phyloP scores from a whole-genome alignment of 306 rosid genomes.

The Myrica gale region DNA sequence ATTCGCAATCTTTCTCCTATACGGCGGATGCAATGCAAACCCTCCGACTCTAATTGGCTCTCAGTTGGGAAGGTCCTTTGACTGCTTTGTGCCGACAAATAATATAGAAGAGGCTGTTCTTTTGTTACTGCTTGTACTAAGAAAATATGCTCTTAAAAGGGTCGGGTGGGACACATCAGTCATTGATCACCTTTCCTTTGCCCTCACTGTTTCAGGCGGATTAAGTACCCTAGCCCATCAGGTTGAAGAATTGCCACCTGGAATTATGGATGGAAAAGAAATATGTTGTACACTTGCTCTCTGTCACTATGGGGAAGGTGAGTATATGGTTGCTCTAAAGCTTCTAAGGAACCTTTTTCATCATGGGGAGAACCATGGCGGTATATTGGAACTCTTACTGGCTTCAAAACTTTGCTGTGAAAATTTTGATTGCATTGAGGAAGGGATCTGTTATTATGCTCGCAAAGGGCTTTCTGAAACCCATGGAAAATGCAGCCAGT shows the following conservation, averaged over 20 bases:
- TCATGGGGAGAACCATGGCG: slow-evolving; percentile 49
- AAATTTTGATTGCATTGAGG: slow-evolving; percentile 46
- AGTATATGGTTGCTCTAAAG: slow-evolving; percentile 60
- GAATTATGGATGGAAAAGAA: slow-evolving; percentile 57
- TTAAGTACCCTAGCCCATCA: slow-evolving; percentile 56
- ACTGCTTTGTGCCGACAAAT: slow-evolving; percentile 62
- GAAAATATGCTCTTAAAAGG: slow-evolving; percentile 47
- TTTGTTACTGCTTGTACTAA: slow-evolving; percentile 62
- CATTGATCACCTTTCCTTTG: slow-evolving; percentile 78
- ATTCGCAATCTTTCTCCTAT: slow-evolving; percentile 79
- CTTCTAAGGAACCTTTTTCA: slow-evolving; percentile 66
- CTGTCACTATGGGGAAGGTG: slow-evolving; percentile 72
- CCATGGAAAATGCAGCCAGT: slow-evolving; percentile 57
- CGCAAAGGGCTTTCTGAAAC: slow-evolving; percentile 50
- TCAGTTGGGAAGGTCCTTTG: slow-evolving; percentile 67
- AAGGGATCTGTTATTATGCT: slow-evolving; percentile 53
- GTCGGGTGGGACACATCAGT: slow-evolving; percentile 75
- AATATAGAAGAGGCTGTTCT: slow-evolving; percentile 88
- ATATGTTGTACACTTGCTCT: slow-evolving; percentile 58
- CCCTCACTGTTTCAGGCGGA: slow-evolving; percentile 67
- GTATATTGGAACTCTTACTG: slow-evolving; percentile 51
- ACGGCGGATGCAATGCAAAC: slow-evolving; percentile 78
- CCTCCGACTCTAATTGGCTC: slow-evolving; percentile 69
- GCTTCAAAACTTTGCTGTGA: slow-evolving; percentile 87
- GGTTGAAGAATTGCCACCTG: slow-evolving; percentile 72